These are phyloP conservation scores for Sphenostylis stenocarpa DNA, from an alignment of 306 rosid genomes.

Conservation along the genomic window DNA sequence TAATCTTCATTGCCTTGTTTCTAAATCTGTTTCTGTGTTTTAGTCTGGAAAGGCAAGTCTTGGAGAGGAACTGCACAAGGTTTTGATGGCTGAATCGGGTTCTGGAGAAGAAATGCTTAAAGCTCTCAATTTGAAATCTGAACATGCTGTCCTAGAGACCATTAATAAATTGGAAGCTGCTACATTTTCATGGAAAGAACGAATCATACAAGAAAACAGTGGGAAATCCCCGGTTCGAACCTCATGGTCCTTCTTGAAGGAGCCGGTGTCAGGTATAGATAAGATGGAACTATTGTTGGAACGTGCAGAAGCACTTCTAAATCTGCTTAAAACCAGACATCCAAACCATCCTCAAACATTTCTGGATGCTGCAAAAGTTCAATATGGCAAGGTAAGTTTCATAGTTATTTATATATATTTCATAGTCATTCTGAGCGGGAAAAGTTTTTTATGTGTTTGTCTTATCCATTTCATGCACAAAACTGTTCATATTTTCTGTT, in stretches of 20 bases:
- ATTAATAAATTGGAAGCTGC: slow-evolving; percentile 81
- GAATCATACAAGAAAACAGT: slow-evolving; percentile 48
- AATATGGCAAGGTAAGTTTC: slow-evolving; percentile 74
- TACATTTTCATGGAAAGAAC: slow-evolving; percentile 71
- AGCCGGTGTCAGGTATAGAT: slow-evolving; percentile 56
- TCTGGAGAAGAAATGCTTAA: slow-evolving; percentile 58
- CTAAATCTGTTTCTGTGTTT: slow-evolving; percentile 24
- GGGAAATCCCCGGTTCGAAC: slow-evolving; percentile 64
- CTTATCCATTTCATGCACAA: neutral
- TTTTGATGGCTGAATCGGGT: slow-evolving; percentile 50
- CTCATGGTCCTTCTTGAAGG: slow-evolving; percentile 76
- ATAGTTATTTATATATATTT: neutral
- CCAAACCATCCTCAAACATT: slow-evolving; percentile 84
- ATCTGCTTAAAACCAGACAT: slow-evolving; percentile 59
- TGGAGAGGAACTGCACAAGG: slow-evolving; percentile 60
- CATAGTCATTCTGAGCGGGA: neutral
- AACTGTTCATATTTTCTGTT: neutral
- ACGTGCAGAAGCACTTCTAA: slow-evolving; percentile 60
- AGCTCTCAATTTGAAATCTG: slow-evolving; percentile 60
- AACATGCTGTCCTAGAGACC: slow-evolving; percentile 65
- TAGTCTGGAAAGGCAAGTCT: slow-evolving; percentile 82
- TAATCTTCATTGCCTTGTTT: neutral
- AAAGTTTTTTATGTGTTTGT: neutral
- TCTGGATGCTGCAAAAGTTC: slow-evolving; percentile 78
- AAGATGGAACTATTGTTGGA: slow-evolving; percentile 54